Conservation (phyloP, 768 basidiomycete species). For the Mycena pura region DNA sequence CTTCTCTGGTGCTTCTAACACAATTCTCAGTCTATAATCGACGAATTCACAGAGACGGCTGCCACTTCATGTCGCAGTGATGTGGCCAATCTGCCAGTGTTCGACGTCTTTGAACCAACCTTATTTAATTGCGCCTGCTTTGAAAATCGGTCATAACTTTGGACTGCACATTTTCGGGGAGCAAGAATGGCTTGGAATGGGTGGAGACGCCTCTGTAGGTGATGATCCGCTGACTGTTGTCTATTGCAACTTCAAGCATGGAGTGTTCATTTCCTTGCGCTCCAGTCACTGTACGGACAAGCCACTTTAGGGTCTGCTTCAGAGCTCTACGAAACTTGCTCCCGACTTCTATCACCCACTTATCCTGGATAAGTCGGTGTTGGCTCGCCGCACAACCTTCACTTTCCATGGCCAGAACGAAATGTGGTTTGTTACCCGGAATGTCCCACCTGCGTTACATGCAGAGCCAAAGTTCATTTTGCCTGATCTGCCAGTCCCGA, state of each 20-base stretch:
- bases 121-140: background rate
- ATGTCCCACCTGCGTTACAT: background rate
- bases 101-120: slow-evolving; percentile 22
- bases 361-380: background rate
- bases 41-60: too few relatives aligned
- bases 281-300: background rate
- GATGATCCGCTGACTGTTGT: background rate
- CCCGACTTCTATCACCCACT: background rate
- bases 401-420: background rate
- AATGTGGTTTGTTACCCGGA: slow-evolving; percentile 1
- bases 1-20: too few relatives aligned
- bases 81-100: too few relatives aligned
- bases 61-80: too few relatives aligned
- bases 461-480: background rate
- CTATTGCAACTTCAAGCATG: background rate
- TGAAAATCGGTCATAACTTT: background rate
- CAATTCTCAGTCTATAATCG: too few relatives aligned
- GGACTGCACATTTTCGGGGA: background rate
- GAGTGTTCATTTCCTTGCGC: background rate
- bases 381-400: background rate
- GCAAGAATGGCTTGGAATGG: background rate
- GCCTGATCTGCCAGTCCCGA: background rate
- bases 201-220: background rate
- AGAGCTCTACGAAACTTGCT: background rate
- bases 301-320: background rate